Evolutionary conservation across 306 rosid species (phyloP), one percentile per base, ranked within the genome.

Genomic region (Castanopsis chinensis): DNA sequence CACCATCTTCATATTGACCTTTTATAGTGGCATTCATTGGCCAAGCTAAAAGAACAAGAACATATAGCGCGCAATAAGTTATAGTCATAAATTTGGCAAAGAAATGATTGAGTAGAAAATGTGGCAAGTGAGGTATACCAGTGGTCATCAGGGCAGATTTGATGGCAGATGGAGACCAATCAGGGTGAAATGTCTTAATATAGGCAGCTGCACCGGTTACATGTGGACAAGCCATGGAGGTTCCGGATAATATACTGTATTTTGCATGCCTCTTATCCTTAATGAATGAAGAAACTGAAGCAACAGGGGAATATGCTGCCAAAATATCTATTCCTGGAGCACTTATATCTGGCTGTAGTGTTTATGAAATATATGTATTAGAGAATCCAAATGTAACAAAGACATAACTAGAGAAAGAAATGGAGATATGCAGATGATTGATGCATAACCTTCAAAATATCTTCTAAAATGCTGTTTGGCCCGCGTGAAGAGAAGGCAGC

Each of bases 191-290:
- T 0, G 57, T 27, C 67, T 78, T 85, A 13, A 85, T 41, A 10
- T 74, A 81, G 6, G 88, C 81, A 43, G 85, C 85, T 18, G 63
- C 58, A 20, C 85, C 85, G 17, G 88, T 53, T 10, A 56, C 88
- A 32, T 85, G 88, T 3, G 85, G 85, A 32, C 83, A 78, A 8
- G 88, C 11, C 85, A 81, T 81, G 27, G 88, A 85, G 25, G 88
- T 81, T n/a, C 88, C 88, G 4, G 88, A 81, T 8, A 68, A 0
- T 3, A 85, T 59, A 11, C 5, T 74, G 61, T 59, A 85, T 3
- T 74, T 37, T 2, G 63, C 75, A 13, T 45, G 32, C 51, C 83
- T 69, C 23, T 69, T 69, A 3, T 81, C 84, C 3, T 4, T 2
- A 2, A 2, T 2, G 14, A 0, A 1, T 0, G 0, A 0, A 28